Conservation (phyloP, 1,284 basidiomycete genomes). For the Neolentinus lepideus region DNA sequence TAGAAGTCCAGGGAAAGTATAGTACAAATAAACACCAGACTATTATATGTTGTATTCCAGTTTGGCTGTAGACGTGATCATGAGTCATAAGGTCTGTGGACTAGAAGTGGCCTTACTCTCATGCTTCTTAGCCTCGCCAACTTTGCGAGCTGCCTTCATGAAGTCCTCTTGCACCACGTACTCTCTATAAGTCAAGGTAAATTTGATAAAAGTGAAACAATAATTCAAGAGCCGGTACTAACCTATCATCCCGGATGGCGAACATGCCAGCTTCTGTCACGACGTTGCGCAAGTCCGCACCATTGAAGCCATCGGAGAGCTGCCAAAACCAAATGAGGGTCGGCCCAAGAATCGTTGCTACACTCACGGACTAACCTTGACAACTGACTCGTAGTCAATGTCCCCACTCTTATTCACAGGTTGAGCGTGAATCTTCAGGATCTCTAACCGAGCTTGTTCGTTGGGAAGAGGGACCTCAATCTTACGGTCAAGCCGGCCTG, state of each 20-base stretch:
- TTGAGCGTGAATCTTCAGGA: slow-evolving; percentile 94
- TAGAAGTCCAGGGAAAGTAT: neutral
- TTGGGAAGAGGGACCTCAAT: slow-evolving; percentile 98
- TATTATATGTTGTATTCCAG: slow-evolving; percentile 48
- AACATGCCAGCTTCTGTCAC: slow-evolving; percentile 99
- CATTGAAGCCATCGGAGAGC: slow-evolving; percentile 91
- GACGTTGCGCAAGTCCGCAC: slow-evolving; percentile 94
- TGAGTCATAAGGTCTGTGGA: slow-evolving; percentile 1
- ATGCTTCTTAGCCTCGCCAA: slow-evolving; percentile 94
- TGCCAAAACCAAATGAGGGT: slow-evolving; percentile 17
- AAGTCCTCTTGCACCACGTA: slow-evolving; percentile 93
- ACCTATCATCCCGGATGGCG: slow-evolving; percentile 94
- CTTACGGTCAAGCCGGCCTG: slow-evolving; percentile 94
- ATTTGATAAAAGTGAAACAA: slow-evolving; percentile 7
- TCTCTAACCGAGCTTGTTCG: slow-evolving; percentile 92
- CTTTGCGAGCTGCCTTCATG: slow-evolving; percentile 96
- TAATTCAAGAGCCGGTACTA: slow-evolving; percentile 15
- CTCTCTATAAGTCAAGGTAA: slow-evolving; percentile 46
- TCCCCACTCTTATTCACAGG: slow-evolving; percentile 95
- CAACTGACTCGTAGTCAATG: slow-evolving; percentile 95
- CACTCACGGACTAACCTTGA: slow-evolving; percentile 50
- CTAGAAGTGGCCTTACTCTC: slow-evolving; percentile 55
- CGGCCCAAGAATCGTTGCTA: neutral
- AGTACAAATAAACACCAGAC: slow-evolving; percentile 3
- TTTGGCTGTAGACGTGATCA: slow-evolving; percentile 34